Evolutionary conservation across 768 basidiomycete species (phyloP), one percentile per base, ranked within the genome.

Genomic region (Gloeophyllum trabeum): DNA sequence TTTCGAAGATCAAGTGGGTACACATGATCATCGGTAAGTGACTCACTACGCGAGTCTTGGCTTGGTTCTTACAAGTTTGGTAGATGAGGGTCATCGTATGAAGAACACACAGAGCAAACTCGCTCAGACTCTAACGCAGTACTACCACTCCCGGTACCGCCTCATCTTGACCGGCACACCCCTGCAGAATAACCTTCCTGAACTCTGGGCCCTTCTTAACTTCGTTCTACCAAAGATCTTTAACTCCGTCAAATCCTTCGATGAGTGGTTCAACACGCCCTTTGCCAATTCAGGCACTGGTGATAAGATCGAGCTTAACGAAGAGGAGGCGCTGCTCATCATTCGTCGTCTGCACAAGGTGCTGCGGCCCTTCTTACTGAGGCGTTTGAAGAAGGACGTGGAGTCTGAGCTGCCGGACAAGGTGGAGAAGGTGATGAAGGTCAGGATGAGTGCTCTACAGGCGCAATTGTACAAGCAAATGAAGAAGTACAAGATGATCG

Each of bases 261-360:
- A 98, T 54, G 96, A 98, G 56, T 99, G 96, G 96, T 99, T 98
- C 73, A 98, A 97, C 66, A 96, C 94, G 1, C 96, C 96, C 0
- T 99, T 99, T 51, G 94, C 96, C 46, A 97, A 90, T 61, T 90
- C 92, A n/a, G 94, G 94, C 23, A 87, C 88, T 0, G 84, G 86
- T 6, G 96, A 99, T 65, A 96, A 94, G 75, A 94, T 98, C 57
- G 92, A 96, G 69, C 61, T 98, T 67, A 96, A 94, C 64, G 96
- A 99, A 84, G 96, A 98, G 85, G 96, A 99, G 68, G 87, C 90
- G 3, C 71, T 98, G 26, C 82, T 98, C 43, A 90, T 99, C 55
- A 96, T 99, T 57, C 82, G 93, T 43, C 93, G 96, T 55, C 61
- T 90, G 61, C 92, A 96, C 54, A 97, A 97, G 64, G 92, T 97